Evolutionary conservation across 192 early-diverging fungal species (phyloP).

Genomic region (Entomortierella parvispora): DNA sequence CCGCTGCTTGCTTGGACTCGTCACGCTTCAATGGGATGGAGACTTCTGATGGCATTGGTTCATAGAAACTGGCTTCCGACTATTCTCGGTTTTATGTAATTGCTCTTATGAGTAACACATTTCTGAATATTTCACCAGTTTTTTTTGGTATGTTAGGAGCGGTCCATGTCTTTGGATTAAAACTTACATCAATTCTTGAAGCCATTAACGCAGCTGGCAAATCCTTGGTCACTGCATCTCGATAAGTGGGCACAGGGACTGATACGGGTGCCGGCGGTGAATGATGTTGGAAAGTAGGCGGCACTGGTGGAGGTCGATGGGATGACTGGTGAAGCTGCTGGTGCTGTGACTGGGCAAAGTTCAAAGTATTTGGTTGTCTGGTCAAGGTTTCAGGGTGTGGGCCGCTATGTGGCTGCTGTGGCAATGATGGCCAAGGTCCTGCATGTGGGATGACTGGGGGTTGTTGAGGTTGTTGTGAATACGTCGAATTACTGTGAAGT

Average conservation of each 20-base stretch:
- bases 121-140: no score
- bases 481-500: no score
- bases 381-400: background rate
- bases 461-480: slow-evolving; percentile 1
- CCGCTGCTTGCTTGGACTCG: background rate
- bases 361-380: slow-evolving; percentile 1
- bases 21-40: slow-evolving; percentile 21
- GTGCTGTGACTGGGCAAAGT: background rate
- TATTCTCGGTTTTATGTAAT: no score
- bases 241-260: slow-evolving; percentile 17
- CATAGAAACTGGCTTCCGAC: slow-evolving; percentile 31
- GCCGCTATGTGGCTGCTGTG: background rate
- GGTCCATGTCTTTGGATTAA: no score
- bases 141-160: no score
- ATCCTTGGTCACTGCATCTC: slow-evolving; percentile 26
- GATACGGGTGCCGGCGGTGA: background rate
- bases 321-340: background rate
- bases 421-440: background rate
- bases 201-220: slow-evolving; percentile 38
- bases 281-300: background rate
- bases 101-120: no score
- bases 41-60: slow-evolving; percentile 25
- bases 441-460: background rate
- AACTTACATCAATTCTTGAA: slow-evolving; percentile 40
- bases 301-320: background rate